phyloP scores from a whole-genome alignment of 495 filamentous ascomycete species.

The Penicillium malachiteum region DNA sequence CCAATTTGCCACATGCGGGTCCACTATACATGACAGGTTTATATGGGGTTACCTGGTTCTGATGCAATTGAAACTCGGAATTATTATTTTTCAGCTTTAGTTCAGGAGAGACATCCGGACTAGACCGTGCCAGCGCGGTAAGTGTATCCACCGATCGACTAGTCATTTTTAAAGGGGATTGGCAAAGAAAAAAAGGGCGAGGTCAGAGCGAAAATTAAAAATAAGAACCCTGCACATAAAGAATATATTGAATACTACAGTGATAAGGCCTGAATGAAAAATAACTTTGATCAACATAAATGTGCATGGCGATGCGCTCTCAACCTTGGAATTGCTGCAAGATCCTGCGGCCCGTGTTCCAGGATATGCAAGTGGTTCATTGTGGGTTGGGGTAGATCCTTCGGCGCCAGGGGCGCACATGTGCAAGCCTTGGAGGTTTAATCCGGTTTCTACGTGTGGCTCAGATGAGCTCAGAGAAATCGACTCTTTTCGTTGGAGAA shows the following conservation, averaged over 20 bases:
- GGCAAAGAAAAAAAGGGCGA: not conserved
- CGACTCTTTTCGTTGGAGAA: too few species aligned
- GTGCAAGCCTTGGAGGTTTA: constrained; percentile 2
- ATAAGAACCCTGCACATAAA: too few species aligned
- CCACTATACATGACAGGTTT: constrained; percentile 4
- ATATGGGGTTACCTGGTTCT: not conserved
- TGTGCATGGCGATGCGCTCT: too few species aligned
- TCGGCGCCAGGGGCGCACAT: constrained; percentile 14
- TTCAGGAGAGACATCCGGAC: not conserved
- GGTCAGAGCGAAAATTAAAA: not conserved
- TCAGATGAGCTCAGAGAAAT: too few species aligned
- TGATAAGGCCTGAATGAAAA: not conserved
- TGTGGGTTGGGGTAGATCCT: constrained; percentile 5
- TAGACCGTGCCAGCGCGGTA: not conserved
- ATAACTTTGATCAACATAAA: not conserved
- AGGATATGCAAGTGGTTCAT: constrained; percentile 17
- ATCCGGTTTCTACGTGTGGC: not conserved
- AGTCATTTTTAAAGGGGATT: not conserved
- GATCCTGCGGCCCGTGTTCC: constrained; percentile 14
- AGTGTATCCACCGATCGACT: not conserved
- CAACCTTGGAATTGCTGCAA: constrained; percentile 5
- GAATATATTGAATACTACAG: too few species aligned
- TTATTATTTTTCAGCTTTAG: not conserved
- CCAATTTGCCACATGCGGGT: constrained; percentile 15
- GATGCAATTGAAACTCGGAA: not conserved